Percentiles rank a stretch among this genome's conserved stretches.
phyloP scores from a whole-genome alignment of 164 flowering plant species.

The Tetracentron sinense region DNA sequence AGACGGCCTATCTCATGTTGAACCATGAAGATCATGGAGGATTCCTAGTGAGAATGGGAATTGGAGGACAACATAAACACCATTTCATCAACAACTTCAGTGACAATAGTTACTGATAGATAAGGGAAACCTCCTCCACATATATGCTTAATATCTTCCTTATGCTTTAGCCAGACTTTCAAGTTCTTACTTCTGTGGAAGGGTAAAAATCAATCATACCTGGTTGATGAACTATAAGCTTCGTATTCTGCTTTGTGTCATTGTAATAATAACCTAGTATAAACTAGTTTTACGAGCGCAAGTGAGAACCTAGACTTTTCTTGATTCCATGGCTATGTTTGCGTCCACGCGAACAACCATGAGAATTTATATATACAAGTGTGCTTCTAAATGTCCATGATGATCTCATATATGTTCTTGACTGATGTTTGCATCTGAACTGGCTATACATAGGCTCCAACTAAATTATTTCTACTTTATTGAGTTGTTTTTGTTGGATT shows the following conservation, averaged over 20 bases:
- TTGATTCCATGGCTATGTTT: not conserved
- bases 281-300: too few relatives aligned
- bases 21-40: conserved; percentile 18
- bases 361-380: not conserved
- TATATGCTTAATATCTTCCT: not conserved
- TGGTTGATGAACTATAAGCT: not conserved
- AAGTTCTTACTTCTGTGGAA: not conserved
- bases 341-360: not conserved
- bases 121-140: not conserved
- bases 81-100: conserved; percentile 12
- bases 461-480: too few relatives aligned
- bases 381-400: not conserved
- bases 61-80: conserved; percentile 12
- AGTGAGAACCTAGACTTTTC: too few relatives aligned
- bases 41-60: conserved; percentile 21
- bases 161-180: not conserved
- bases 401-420: too few relatives aligned
- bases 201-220: not conserved
- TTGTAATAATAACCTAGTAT: too few relatives aligned
- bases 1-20: conserved; percentile 23
- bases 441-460: too few relatives aligned
- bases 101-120: not conserved
- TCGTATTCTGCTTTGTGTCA: not conserved
- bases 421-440: too few relatives aligned
- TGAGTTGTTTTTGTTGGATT: too few relatives aligned